Evolutionary conservation across 768 basidiomycete species (phyloP).

Genomic region (Tricholoma hemisulphureum): DNA sequence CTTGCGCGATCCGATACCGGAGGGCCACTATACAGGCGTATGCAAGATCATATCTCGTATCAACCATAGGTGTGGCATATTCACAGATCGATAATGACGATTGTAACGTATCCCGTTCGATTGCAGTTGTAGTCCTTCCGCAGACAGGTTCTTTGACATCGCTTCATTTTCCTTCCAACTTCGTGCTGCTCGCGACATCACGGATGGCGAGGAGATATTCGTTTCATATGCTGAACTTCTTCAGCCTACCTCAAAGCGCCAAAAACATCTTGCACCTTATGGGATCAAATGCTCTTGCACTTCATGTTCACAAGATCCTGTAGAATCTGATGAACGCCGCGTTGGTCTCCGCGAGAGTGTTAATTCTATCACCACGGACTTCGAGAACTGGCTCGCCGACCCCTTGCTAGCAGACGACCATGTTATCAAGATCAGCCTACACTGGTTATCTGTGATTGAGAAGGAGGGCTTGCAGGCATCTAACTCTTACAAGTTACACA

Average conservation of each 20-base stretch:
- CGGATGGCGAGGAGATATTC: constrained; percentile 30
- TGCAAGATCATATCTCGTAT: constrained; percentile 33
- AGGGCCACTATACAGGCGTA: constrained; percentile 23
- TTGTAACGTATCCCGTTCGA: not conserved
- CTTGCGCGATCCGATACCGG: constrained; percentile 18
- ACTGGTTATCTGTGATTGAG: constrained; percentile 16
- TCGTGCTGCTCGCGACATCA: constrained; percentile 26
- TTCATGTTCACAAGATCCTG: constrained; percentile 22
- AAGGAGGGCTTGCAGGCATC: constrained; percentile 16
- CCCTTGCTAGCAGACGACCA: constrained; percentile 15
- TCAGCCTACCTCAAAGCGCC: constrained; percentile 19
- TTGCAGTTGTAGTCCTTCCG: constrained; percentile 32
- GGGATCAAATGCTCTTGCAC: constrained; percentile 26
- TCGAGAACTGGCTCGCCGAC: constrained; percentile 16
- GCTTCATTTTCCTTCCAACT: constrained; percentile 31
- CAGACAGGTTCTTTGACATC: constrained; percentile 24
- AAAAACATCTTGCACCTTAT: constrained; percentile 26
- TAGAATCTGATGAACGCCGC: constrained; percentile 23
- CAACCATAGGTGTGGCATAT: constrained; percentile 35
- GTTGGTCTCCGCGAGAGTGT: constrained; percentile 14
- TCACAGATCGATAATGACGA: not conserved
- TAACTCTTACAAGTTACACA: constrained; percentile 52
- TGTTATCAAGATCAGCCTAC: constrained; percentile 16
- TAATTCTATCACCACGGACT: constrained; percentile 8
- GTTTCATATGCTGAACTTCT: constrained; percentile 25